A percentile compares a stretch with the other conserved stretches of the same genome.
Conservation (phyloP, 1,284 basidiomycete species). For the Pseudozyma pruni region DNA sequence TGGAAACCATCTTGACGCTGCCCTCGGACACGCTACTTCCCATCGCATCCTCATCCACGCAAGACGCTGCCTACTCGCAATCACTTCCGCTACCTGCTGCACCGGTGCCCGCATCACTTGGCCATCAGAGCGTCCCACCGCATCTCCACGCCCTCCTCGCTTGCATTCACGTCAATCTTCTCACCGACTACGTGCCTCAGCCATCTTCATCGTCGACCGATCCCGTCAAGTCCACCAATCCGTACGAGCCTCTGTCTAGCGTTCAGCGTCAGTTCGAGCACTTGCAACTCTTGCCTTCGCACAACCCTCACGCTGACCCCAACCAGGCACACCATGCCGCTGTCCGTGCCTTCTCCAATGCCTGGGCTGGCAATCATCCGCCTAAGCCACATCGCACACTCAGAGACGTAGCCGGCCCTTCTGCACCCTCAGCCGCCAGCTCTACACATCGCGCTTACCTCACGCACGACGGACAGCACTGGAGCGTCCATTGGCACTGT, state of each 20-base stretch:
- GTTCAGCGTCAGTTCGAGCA: slow-evolving; percentile 21
- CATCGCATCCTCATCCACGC: slow-evolving; percentile 4
- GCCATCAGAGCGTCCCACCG: slow-evolving; percentile 17
- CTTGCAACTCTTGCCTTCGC: slow-evolving; percentile 32
- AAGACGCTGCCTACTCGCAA: background rate
- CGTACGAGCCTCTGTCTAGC: slow-evolving; percentile 38
- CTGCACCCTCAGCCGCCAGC: background rate
- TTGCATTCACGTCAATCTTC: slow-evolving; percentile 36
- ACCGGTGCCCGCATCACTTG: slow-evolving; percentile 1
- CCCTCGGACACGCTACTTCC: slow-evolving; percentile 24
- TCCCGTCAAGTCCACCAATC: slow-evolving; percentile 19
- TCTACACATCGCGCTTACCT: slow-evolving; percentile 27
- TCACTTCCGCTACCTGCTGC: slow-evolving; percentile 11
- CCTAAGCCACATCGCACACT: slow-evolving; percentile 29
- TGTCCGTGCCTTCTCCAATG: slow-evolving; percentile 36
- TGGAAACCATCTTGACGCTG: slow-evolving; percentile 23
- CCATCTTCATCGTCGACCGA: background rate
- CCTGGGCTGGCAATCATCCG: slow-evolving; percentile 42
- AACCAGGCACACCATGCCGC: slow-evolving; percentile 18
- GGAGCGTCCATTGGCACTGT: slow-evolving; percentile 39
- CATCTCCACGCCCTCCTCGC: slow-evolving; percentile 34
- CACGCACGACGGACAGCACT: slow-evolving; percentile 15
- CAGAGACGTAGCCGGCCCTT: slow-evolving; percentile 9
- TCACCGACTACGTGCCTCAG: slow-evolving; percentile 37
- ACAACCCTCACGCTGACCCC: slow-evolving; percentile 13